A percentile compares a stretch with the other conserved stretches of the same genome.
These are phyloP conservation scores for Amanita jacksonii DNA, from an alignment of 768 basidiomycete genomes.

Conservation along the genomic window DNA sequence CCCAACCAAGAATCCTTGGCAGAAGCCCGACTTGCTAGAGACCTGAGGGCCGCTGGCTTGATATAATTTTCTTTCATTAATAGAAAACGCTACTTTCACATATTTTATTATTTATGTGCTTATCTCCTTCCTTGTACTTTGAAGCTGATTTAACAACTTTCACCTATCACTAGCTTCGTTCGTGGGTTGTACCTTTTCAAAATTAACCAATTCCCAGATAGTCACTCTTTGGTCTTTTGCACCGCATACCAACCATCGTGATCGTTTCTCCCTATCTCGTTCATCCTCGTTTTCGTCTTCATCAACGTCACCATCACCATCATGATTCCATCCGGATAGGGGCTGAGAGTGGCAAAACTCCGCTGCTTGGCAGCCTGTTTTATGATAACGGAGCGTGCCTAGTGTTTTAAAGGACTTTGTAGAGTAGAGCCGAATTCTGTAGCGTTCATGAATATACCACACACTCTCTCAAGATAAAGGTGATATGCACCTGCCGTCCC, in stretches of 20 bases:
- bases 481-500: conserved; percentile 73
- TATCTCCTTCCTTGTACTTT: conserved; percentile 7
- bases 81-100: background rate
- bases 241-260: conserved; percentile 56
- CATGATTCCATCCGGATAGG: background rate
- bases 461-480: background rate
- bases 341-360: conserved; percentile 44
- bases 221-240: conserved; percentile 63
- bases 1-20: conserved; percentile 23
- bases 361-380: conserved; percentile 63
- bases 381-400: conserved; percentile 80
- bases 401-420: conserved; percentile 73
- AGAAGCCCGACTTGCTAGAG: conserved; percentile 38
- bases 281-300: conserved; percentile 46
- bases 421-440: conserved; percentile 75
- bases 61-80: conserved; percentile 22
- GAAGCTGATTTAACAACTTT: too few species aligned
- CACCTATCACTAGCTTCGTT: too few species aligned
- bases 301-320: conserved; percentile 26
- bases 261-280: conserved; percentile 33
- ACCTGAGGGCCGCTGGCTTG: conserved; percentile 47
- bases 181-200: too few species aligned
- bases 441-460: background rate
- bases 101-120: background rate
- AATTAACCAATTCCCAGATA: conserved; percentile 59